Evolutionary conservation across 768 basidiomycete genomes (phyloP).

Genomic region (Fibroporia radiculosa): DNA sequence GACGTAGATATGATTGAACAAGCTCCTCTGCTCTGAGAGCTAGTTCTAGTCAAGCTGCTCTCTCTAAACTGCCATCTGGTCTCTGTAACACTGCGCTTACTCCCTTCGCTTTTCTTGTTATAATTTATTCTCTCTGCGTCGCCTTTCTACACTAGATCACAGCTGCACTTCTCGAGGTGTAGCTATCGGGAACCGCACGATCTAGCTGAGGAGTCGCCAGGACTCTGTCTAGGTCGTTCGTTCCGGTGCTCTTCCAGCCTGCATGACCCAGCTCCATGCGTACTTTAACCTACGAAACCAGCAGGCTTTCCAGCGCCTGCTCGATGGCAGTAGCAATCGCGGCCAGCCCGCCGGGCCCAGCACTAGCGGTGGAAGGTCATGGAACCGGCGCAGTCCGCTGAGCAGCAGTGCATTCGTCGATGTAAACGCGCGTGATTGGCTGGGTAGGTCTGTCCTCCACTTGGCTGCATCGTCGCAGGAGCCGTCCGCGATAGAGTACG

Average conservation of each 20-base stretch:
- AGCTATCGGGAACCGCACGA: conserved; percentile 5
- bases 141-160: neutral
- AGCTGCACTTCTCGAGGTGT: neutral
- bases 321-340: conserved; percentile 39
- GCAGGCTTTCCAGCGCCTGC: conserved; percentile 69
- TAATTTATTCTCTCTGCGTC: neutral
- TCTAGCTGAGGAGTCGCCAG: conserved; percentile 14
- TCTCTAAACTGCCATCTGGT: no score
- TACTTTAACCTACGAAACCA: conserved; percentile 64
- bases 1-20: no score
- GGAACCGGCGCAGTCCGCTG: conserved; percentile 41
- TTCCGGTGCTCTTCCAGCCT: conserved; percentile 10
- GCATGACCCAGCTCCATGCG: conserved; percentile 79
- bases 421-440: conserved; percentile 64
- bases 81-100: neutral
- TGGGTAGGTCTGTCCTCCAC: conserved; percentile 77
- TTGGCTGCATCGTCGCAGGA: conserved; percentile 65
- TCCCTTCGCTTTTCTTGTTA: neutral
- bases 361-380: conserved; percentile 48
- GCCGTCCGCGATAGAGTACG: conserved; percentile 62
- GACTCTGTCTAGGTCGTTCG: conserved; percentile 15
- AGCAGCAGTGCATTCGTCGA: conserved; percentile 29
- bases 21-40: no score
- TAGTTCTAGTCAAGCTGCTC: no score
- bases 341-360: conserved; percentile 24